A percentile compares a stretch with the other conserved stretches of the same genome.
Conservation (phyloP, 1,284 basidiomycete genomes). For the Ustilago curta region DNA sequence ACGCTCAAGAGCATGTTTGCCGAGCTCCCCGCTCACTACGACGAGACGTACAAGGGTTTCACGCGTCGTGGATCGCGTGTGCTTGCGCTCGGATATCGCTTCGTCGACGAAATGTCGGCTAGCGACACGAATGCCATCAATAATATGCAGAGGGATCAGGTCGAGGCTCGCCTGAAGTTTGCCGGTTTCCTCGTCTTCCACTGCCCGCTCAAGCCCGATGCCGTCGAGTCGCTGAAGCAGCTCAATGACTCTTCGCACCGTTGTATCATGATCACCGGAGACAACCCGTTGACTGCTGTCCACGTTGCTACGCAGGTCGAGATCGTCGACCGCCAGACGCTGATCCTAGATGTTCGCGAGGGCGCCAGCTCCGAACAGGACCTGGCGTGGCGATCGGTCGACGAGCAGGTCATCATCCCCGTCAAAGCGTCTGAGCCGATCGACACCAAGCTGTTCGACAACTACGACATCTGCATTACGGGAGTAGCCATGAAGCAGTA, state of each 20-base stretch:
- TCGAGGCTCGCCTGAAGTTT: conserved; percentile 62
- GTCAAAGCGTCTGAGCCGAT: conserved; percentile 54
- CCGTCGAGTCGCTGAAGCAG: conserved; percentile 61
- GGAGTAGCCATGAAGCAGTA: conserved; percentile 66
- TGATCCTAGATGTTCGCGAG: conserved; percentile 64
- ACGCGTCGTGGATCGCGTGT: conserved; percentile 67
- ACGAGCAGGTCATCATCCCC: conserved; percentile 60
- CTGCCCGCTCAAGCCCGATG: conserved; percentile 68
- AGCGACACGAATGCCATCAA: conserved; percentile 49
- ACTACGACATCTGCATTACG: conserved; percentile 68
- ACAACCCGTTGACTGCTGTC: conserved; percentile 68
- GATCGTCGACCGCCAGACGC: conserved; percentile 66
- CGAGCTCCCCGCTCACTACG: conserved; percentile 64
- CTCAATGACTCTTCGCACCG: conserved; percentile 68
- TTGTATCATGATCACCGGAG: conserved; percentile 69
- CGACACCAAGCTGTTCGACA: conserved; percentile 64
- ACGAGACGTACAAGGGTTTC: conserved; percentile 67
- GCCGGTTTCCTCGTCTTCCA: conserved; percentile 69
- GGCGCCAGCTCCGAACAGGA: conserved; percentile 57
- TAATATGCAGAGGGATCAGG: conserved; percentile 59
- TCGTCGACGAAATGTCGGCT: conserved; percentile 48
- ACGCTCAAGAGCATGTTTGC: conserved; percentile 65
- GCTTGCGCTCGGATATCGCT: conserved; percentile 67
- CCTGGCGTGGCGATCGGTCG: conserved; percentile 62
- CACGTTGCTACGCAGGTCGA: conserved; percentile 68